phyloP scores from a whole-genome alignment of 306 rosid species.

The Trifolium pratense region DNA sequence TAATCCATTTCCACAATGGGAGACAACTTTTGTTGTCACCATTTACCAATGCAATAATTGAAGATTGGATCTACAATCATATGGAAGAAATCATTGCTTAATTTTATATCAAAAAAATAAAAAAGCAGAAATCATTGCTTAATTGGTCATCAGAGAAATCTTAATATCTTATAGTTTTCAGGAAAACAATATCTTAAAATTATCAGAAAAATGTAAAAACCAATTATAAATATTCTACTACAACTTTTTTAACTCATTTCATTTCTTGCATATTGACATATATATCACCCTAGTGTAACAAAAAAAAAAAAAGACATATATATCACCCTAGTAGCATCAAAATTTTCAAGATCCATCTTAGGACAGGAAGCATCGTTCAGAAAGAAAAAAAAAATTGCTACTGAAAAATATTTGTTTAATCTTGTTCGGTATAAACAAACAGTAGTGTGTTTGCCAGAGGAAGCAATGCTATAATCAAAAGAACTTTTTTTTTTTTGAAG shows the following conservation, averaged over 20 bases:
- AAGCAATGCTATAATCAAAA: slow-evolving; percentile 29
- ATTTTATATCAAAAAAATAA: too few species aligned
- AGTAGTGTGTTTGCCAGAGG: slow-evolving; percentile 18
- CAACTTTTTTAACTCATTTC: neutral
- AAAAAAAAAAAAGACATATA: too few species aligned
- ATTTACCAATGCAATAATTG: slow-evolving; percentile 5
- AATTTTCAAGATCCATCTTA: slow-evolving; percentile 4
- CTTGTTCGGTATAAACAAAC: slow-evolving; percentile 6
- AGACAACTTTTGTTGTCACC: neutral
- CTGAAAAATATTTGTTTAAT: slow-evolving; percentile 19
- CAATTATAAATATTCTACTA: neutral
- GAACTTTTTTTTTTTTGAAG: too few species aligned
- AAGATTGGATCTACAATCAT: slow-evolving; percentile 10
- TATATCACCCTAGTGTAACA: too few species aligned
- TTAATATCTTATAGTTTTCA: neutral
- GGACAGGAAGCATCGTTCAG: slow-evolving; percentile 4
- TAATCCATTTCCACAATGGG: neutral
- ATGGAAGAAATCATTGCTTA: neutral
- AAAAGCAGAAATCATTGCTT: neutral
- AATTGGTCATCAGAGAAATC: neutral
- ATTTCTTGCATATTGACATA: neutral
- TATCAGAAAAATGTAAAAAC: neutral
- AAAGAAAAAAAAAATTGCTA: neutral
- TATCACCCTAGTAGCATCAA: neutral
- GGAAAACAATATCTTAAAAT: neutral